Evolutionary conservation across 495 filamentous ascomycete genomes (phyloP), one percentile per base, ranked within the genome.

Genomic region (Xylaria venustula): DNA sequence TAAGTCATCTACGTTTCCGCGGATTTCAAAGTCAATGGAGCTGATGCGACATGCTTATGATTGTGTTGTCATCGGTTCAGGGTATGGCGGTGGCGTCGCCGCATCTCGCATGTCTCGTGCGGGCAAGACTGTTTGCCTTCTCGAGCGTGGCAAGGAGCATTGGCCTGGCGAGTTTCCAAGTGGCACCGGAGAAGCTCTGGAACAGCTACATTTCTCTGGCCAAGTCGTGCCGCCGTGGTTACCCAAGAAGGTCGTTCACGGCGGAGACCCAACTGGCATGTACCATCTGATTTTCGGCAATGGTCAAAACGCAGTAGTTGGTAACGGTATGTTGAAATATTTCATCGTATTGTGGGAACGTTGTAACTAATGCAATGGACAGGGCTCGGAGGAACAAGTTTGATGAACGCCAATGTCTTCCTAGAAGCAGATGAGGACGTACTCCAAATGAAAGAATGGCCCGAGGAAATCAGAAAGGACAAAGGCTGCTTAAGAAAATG

Each of bases 351-450:
- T 42, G 7, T 1, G 6, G 20, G 20, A 11, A 14, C 28, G 30
- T 41, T 37, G n/a, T 26, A 20, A 26, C 58, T 61, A 1, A 61
- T 23, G 5, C 55, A 55, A 48, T 28, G 28, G 20, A 9, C 48
- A 85, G 83, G 82, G 5, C 83, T 89, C 28, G 87, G 85, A 36
- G 86, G 84, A 19, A 85, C 85, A 19, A 86, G 82, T 64, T 71
- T 90, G 5, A 79, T 89, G 25, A 89, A 89, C 60, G 83, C 86
- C 2, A 88, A 88, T 69, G 84, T 89, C 7, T 89, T 87, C 50
- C 75, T 88, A 40, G 77, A 81, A 64, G 83, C 83, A 12, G 86
- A 89, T 59, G 65, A 79, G 54, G 69, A 71, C 8, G 85, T 81
- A 2, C 67, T 88, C 40, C 58, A 66, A n/a, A 71, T 85, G 70